Evolutionary conservation across 2,329 filamentous ascomycete genomes (phyloP).

Genomic region (Fusarium kyushuense): DNA sequence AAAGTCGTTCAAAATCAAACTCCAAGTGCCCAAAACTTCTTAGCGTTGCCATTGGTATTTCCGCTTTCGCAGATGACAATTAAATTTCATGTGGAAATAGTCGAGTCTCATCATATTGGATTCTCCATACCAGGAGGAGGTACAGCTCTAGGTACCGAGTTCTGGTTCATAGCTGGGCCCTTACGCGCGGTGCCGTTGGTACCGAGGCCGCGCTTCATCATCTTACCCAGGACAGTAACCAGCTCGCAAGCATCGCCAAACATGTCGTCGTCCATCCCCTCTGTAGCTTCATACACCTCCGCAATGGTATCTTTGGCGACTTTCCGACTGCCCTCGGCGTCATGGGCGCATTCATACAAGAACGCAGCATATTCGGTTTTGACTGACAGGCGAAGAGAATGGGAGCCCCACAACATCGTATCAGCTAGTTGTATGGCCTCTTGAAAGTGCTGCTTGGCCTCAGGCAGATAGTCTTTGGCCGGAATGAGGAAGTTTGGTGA

Average conservation of each 20-base stretch:
- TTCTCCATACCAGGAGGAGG: conserved; percentile 59
- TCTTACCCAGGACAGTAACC: conserved; percentile 85
- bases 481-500: conserved; percentile 83
- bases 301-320: conserved; percentile 86
- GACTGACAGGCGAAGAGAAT: conserved; percentile 88
- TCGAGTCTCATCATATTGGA: conserved; percentile 51
- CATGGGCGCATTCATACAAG: conserved; percentile 91
- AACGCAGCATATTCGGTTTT: conserved; percentile 95
- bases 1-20: neutral
- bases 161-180: conserved; percentile 43
- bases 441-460: conserved; percentile 83
- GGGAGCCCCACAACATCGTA: conserved; percentile 82
- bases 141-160: conserved; percentile 33
- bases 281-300: conserved; percentile 90
- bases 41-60: neutral
- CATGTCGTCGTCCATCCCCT: conserved; percentile 95
- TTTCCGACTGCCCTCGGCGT: conserved; percentile 78
- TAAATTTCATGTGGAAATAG: conserved; percentile 12
- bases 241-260: conserved; percentile 92
- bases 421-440: conserved; percentile 82
- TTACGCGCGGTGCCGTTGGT: conserved; percentile 53
- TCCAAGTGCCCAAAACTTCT: conserved; percentile 1
- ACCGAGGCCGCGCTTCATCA: conserved; percentile 81
- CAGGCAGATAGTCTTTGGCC: conserved; percentile 81
- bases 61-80: conserved; percentile 1